These are phyloP conservation scores for Malassezia furfur DNA, from an alignment of 1,284 basidiomycete genomes.

Conservation along the genomic window DNA sequence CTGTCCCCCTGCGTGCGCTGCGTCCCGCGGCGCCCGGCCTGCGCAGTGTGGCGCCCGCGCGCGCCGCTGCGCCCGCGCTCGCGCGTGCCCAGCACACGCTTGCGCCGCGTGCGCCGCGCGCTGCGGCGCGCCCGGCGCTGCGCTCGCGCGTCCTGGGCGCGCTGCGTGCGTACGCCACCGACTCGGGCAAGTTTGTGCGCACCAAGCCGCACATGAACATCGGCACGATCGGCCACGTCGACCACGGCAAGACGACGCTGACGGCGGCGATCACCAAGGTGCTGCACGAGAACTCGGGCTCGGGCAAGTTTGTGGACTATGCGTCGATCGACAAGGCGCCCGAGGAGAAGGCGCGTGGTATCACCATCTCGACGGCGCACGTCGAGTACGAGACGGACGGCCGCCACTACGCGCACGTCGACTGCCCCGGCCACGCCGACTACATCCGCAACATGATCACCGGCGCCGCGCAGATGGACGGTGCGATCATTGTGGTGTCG, in stretches of 20 bases:
- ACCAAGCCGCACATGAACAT: conserved; percentile 83
- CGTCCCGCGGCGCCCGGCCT: conserved; percentile 6
- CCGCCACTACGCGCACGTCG: conserved; percentile 97
- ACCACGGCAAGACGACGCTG: conserved; percentile 68
- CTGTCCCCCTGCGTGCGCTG: conserved; percentile 9
- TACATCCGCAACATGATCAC: conserved; percentile 84
- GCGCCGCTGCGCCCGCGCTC: neutral
- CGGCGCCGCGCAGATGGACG: conserved; percentile 95
- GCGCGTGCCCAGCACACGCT: conserved; percentile 7
- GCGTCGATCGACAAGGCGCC: conserved; percentile 98
- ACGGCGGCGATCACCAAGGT: conserved; percentile 98
- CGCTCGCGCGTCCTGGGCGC: conserved; percentile 1
- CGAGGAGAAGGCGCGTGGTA: conserved; percentile 98
- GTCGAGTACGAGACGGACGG: conserved; percentile 88
- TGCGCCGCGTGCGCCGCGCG: neutral
- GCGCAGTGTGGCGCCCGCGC: neutral
- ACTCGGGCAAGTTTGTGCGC: conserved; percentile 67
- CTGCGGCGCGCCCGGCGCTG: neutral
- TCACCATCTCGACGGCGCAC: conserved; percentile 80
- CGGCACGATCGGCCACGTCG: conserved; percentile 51
- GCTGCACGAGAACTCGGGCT: conserved; percentile 64
- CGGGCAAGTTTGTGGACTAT: conserved; percentile 93
- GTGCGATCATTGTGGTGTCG: conserved; percentile 65
- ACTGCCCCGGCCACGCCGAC: conserved; percentile 67
- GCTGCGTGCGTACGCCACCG: conserved; percentile 53